Base-by-base conservation (phyloP, 495 filamentous ascomycete genomes). In the Astrothelium subdiscretum region DNA sequence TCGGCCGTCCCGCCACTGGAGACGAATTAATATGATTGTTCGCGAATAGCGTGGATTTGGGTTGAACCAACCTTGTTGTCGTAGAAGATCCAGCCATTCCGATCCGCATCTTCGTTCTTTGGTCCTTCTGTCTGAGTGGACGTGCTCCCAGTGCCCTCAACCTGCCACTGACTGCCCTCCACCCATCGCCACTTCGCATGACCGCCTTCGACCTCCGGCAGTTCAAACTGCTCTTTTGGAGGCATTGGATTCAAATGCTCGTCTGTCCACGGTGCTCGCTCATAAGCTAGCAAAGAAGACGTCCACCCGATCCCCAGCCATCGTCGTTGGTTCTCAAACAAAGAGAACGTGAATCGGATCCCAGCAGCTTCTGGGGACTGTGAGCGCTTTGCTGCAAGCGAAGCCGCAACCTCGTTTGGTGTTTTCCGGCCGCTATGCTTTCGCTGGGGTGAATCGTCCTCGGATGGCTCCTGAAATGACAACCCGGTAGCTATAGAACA, bases 291-390 rank as follows among this genome's bases (percentile, higher is more conserved):
- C 35, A 97, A 74, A 5, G 86, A 94, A 13, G 85, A 86, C 0
- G 95, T 97, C 94, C 94, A 99, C 2, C 94, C 94, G 22, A 97
- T 78, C 1, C 91, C 95, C 13, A 97, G 73, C 94, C 94, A 99
- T 42, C 94, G 84, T 27, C 94, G 85, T 73, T 99, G 92, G 65
- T 99, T 99, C 70, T 99, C 94, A 68, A 89, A 97, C 2, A 97
- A 80, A 58, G 92, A 87, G 65, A 99, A 99, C 0, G 94, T 97
- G 71, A 99, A 97, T 11, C 88, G 86, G 3, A 99, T 88, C 11
- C 91, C 91, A 0, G 87, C 78, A 22, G 85, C 82, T 38, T 85
- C 76, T 32, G 78, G 76, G 27, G 79, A n/a, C n/a, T n/a, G n/a
- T n/a, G n/a, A 74, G 18, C 80, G 74, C n/a, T 79, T 80, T 20